A percentile compares a stretch with the other conserved stretches of the same genome.
These are phyloP conservation scores for Brasilioporus rufonigricans DNA, from an alignment of 768 basidiomycete species.

Conservation along the genomic window DNA sequence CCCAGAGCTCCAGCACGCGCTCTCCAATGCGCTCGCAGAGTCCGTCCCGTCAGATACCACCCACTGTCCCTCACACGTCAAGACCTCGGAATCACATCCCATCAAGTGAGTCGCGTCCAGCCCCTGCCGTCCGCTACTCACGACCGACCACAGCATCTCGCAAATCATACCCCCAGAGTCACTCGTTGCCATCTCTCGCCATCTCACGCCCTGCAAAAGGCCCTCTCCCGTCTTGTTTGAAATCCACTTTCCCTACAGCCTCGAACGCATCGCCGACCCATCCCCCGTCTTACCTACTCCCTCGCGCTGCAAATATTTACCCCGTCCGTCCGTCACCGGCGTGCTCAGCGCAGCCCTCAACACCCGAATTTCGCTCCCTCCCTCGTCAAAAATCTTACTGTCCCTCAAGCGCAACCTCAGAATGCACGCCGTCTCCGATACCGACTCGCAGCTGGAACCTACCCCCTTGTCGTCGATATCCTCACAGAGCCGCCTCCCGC, in stretches of 20 bases:
- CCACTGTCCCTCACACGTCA: no score
- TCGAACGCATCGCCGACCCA: no score
- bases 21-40: constrained; percentile 56
- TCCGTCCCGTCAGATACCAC: constrained; percentile 23
- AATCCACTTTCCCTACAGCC: no score
- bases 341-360: constrained; percentile 24
- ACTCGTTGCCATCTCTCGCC: constrained; percentile 40
- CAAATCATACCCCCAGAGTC: constrained; percentile 54
- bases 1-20: constrained; percentile 43
- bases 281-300: constrained; percentile 19
- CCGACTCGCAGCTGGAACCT: neutral
- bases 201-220: constrained; percentile 22
- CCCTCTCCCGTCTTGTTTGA: constrained; percentile 36
- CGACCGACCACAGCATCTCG: constrained; percentile 44
- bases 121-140: neutral
- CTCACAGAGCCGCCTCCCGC: constrained; percentile 5
- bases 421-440: neutral
- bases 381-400: constrained; percentile 18
- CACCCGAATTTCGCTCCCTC: constrained; percentile 16
- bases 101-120: constrained; percentile 60
- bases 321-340: constrained; percentile 6
- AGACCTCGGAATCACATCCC: constrained; percentile 79
- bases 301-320: constrained; percentile 20
- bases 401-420: constrained; percentile 25
- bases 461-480: no score